Evolutionary conservation across 345 rosid genomes (phyloP).

Genomic region (Mercurialis annua): DNA sequence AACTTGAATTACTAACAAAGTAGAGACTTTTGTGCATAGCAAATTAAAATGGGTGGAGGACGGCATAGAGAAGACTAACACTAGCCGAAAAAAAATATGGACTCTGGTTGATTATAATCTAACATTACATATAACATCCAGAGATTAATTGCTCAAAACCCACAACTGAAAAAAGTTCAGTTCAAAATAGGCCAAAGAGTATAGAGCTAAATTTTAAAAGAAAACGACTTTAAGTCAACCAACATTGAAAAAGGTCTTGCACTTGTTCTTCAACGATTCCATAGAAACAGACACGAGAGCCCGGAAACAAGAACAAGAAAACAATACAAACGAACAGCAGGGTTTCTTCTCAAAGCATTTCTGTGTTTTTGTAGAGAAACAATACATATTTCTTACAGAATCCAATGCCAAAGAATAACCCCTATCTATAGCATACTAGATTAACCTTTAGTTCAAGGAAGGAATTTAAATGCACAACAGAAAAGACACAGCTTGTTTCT

Average conservation of each 20-base stretch:
- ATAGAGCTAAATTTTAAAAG: neutral
- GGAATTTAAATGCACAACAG: constrained; percentile 27
- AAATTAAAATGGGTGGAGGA: no score
- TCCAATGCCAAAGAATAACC: constrained; percentile 21
- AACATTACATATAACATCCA: neutral
- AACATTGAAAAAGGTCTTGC: constrained; percentile 36
- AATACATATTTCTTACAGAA: constrained; percentile 27
- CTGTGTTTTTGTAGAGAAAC: constrained; percentile 25
- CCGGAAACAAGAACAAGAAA: constrained; percentile 34
- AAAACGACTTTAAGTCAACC: neutral
- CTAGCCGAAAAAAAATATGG: no score
- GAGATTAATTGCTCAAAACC: neutral
- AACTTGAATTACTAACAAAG: no score
- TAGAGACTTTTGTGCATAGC: no score
- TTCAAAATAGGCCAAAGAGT: neutral
- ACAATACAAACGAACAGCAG: constrained; percentile 27
- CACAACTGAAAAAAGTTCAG: neutral
- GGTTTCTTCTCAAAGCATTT: constrained; percentile 34
- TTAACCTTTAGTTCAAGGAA: constrained; percentile 38
- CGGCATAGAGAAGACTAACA: no score
- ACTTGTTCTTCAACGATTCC: constrained; percentile 36
- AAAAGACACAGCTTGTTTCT: constrained; percentile 21
- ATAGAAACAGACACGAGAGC: constrained; percentile 19
- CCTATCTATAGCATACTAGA: constrained; percentile 8
- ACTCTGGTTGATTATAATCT: no score